Evolutionary conservation across 176 grass and related monocot genomes (phyloP), one percentile per base, ranked within the genome.

Genomic region (Oryza glumipatula): DNA sequence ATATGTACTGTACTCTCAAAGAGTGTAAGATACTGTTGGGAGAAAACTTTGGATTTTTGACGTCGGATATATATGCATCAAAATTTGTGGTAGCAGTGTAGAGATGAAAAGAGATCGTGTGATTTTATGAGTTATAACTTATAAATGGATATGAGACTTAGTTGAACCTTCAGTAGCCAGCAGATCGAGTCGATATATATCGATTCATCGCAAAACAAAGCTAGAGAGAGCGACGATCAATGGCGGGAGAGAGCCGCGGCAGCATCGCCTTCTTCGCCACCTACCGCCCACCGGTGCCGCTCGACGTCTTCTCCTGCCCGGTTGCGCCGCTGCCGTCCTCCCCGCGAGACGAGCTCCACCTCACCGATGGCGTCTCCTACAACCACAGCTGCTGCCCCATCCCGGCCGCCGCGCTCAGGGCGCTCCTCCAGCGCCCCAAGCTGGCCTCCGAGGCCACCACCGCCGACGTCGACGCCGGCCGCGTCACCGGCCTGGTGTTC

Each of bases 231-330:
- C 38, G 43, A 45, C 47, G 13, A 49, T 11, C 2, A 67, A 88
- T 89, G 87, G 70, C 85, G 87, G 70, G 3, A 19, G 33, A 61
- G 61, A 58, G 21, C 33, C 85, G 89, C 13, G 86, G 89, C 61
- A 85, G 71, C 89, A 91, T 91, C 39, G 89, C 89, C 65, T 88
- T 76, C 80, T 91, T 85, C 15, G 43, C 70, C 0, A 88, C 81
- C 11, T 91, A 91, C 51, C 11, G 89, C 48, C 86, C 89, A 4
- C 86, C 86, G 77, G 44, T 82, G 32, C 89, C 89, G 11, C 44
- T 85, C 1, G 86, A 88, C 72, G 47, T 92, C 11, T 92, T 78
- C 90, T 88, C 86, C 0, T 84, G 84, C 54, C 45, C 89, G 0
- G 23, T 73, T 4, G 13, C 26, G 0, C 75, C 17, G 19, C 75